Percentiles rank a stretch among this genome's conserved stretches.
Conservation (phyloP, 169 alveolate species). For the Perkinsus olseni region DNA sequence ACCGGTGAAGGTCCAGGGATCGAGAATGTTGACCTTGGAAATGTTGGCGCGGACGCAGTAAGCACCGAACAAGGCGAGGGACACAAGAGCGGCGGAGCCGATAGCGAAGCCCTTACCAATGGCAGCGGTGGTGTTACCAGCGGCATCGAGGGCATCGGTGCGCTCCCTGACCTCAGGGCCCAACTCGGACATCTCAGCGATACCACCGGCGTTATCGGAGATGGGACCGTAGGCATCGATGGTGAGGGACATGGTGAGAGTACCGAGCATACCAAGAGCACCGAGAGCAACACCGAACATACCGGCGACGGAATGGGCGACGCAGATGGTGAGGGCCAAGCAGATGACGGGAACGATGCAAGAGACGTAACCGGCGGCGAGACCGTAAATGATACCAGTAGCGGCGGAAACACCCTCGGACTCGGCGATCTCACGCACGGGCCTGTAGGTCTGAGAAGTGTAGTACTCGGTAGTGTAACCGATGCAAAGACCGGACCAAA, state of each 20-base stretch:
- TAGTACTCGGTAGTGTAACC: constrained; percentile 61
- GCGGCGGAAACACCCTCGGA: constrained; percentile 62
- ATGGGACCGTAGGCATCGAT: constrained; percentile 72
- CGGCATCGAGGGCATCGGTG: constrained; percentile 66
- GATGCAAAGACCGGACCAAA: constrained; percentile 57
- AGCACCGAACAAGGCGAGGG: constrained; percentile 65
- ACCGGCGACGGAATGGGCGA: constrained; percentile 46
- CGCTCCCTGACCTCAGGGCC: constrained; percentile 53
- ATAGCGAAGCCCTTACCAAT: constrained; percentile 69
- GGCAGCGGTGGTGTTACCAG: constrained; percentile 69
- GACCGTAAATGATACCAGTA: constrained; percentile 58
- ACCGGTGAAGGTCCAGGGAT: constrained; percentile 25
- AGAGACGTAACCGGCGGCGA: constrained; percentile 48
- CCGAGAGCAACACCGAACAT: constrained; percentile 63
- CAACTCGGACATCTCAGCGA: constrained; percentile 68
- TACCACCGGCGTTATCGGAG: constrained; percentile 72
- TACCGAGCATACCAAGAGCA: constrained; percentile 70
- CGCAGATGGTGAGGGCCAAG: constrained; percentile 48
- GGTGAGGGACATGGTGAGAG: constrained; percentile 53
- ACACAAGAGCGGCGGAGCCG: constrained; percentile 66
- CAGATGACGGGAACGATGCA: constrained; percentile 50
- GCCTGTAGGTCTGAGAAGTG: constrained; percentile 61
- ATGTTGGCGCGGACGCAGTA: constrained; percentile 42
- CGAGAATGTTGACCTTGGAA: constrained; percentile 19
- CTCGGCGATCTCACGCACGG: constrained; percentile 60